Percentiles rank a stretch among this genome's conserved stretches.
These are phyloP conservation scores for Annulohypoxylon nitens DNA, from an alignment of 495 filamentous ascomycete species.

Conservation along the genomic window DNA sequence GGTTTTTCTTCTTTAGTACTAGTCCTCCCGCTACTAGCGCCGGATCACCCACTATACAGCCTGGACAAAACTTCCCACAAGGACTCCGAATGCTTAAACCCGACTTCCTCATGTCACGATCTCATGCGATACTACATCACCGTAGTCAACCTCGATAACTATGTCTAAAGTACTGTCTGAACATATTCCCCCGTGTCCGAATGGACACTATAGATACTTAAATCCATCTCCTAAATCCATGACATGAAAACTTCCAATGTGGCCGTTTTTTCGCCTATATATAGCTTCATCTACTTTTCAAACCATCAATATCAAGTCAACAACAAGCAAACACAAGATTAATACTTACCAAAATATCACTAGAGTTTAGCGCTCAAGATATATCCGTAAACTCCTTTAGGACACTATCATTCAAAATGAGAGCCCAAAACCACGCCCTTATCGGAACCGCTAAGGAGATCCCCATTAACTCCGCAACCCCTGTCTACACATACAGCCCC, in stretches of 20 bases:
- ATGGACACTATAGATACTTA: constrained; percentile 16
- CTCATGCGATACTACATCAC: background rate
- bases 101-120: background rate
- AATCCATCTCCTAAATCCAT: constrained; percentile 34
- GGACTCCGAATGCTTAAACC: constrained; percentile 7
- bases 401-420: constrained; percentile 37
- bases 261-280: constrained; percentile 16
- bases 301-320: background rate
- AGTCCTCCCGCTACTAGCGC: background rate
- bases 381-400: background rate
- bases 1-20: constrained; percentile 1
- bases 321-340: constrained; percentile 9
- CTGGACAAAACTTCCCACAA: background rate
- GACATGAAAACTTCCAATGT: constrained; percentile 6
- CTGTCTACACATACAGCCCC: constrained; percentile 58
- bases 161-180: background rate
- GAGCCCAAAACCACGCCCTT: constrained; percentile 51
- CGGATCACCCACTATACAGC: background rate
- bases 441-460: constrained; percentile 58
- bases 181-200: background rate
- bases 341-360: background rate
- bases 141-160: background rate
- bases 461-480: constrained; percentile 48
- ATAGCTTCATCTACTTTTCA: background rate
- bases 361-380: background rate